Conservation (phyloP, 805 yeast genomes). For the Torulaspora delbrueckii region DNA sequence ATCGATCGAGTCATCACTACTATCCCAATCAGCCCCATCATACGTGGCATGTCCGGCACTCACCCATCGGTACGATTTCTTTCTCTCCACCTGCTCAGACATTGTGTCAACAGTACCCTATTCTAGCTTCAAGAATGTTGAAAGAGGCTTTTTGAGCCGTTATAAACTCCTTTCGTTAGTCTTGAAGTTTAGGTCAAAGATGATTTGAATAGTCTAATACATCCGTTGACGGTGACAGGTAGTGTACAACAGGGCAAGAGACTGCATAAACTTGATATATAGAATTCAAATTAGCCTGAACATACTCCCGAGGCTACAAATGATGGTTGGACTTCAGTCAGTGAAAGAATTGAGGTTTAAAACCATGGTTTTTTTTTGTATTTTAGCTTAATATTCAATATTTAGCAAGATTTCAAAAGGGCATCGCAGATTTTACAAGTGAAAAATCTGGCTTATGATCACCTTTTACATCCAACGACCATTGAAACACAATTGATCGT, state of each 20-base stretch:
- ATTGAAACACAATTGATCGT: background rate
- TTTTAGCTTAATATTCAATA: background rate
- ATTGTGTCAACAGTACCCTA: background rate
- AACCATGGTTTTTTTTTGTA: background rate
- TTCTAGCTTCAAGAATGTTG: background rate
- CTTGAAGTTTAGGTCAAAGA: background rate
- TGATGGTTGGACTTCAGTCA: background rate
- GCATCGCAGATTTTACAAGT: background rate
- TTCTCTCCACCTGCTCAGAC: constrained; percentile 34
- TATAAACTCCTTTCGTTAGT: background rate
- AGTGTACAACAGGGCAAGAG: background rate
- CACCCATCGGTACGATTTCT: constrained; percentile 41
- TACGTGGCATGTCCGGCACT: constrained; percentile 39
- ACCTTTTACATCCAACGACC: background rate
- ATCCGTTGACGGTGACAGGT: background rate
- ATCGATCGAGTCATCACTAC: constrained; percentile 20
- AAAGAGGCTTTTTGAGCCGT: background rate
- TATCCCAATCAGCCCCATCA: constrained; percentile 42
- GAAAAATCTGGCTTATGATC: background rate
- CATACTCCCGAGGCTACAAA: too few relatives aligned
- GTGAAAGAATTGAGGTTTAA: background rate
- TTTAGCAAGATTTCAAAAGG: background rate
- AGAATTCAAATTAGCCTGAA: background rate
- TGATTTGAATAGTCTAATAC: background rate
- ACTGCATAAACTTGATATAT: background rate